Evolutionary conservation across 2,329 filamentous ascomycete species (phyloP).

Genomic region (Hansfordia pulvinata): DNA sequence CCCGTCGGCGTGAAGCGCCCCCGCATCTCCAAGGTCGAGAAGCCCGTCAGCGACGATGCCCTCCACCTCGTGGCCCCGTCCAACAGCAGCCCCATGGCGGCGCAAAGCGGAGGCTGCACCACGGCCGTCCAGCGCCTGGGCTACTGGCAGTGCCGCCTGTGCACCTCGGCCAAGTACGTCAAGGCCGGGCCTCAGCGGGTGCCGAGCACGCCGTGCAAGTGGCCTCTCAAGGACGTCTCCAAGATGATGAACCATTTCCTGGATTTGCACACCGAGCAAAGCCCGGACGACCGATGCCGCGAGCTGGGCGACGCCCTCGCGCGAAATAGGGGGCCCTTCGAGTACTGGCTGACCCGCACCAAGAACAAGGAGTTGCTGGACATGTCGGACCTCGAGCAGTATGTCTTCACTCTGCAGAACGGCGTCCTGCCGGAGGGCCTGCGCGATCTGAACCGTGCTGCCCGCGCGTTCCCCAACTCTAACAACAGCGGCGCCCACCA

Average conservation of each 20-base stretch:
- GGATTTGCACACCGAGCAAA: conserved; percentile 30
- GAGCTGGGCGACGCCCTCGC: conserved; percentile 28
- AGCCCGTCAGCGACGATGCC: conserved; percentile 6
- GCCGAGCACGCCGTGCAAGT: conserved; percentile 29
- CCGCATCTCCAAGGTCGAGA: conserved; percentile 5
- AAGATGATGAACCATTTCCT: conserved; percentile 33
- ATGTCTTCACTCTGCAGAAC: conserved; percentile 18
- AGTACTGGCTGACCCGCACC: conserved; percentile 31
- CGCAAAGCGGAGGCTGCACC: too few species aligned
- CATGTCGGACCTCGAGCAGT: conserved; percentile 19
- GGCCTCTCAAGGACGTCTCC: conserved; percentile 30
- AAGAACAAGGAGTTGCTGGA: conserved; percentile 22
- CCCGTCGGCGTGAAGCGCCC: background rate
- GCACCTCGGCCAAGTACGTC: conserved; percentile 26
- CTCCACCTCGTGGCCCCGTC: conserved; percentile 3
- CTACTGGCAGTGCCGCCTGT: conserved; percentile 31
- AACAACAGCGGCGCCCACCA: too few species aligned
- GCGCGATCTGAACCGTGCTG: conserved; percentile 19
- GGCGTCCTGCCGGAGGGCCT: conserved; percentile 23
- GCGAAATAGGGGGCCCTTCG: conserved; percentile 28
- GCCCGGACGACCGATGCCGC: conserved; percentile 23
- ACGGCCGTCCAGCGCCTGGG: conserved; percentile 26
- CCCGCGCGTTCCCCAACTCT: conserved; percentile 18
- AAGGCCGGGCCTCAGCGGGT: conserved; percentile 24
- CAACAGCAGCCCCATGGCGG: too few species aligned